phyloP scores from a whole-genome alignment of 2,329 filamentous ascomycete species.

The Cladophialophora yegresii region DNA sequence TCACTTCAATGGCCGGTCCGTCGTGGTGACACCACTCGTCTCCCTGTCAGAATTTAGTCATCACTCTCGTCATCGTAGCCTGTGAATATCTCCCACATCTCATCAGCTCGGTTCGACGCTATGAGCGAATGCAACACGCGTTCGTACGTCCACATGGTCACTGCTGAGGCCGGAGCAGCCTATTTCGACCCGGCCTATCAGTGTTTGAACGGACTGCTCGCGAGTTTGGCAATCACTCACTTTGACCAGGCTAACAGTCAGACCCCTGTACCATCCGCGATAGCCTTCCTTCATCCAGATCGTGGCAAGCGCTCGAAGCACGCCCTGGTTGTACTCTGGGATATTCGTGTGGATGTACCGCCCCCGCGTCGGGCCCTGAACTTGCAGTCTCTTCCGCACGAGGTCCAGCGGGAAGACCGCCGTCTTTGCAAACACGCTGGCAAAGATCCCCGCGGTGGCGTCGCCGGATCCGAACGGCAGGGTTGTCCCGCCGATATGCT shows the following conservation, averaged over 20 bases:
- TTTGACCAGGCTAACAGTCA: constrained; percentile 88
- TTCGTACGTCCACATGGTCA: constrained; percentile 96
- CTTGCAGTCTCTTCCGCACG: constrained; percentile 88
- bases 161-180: constrained; percentile 81
- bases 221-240: constrained; percentile 41
- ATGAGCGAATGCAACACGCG: constrained; percentile 65
- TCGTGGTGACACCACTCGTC: constrained; percentile 1
- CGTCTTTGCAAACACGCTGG: constrained; percentile 81
- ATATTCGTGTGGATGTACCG: constrained; percentile 85
- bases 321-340: constrained; percentile 69
- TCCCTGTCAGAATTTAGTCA: constrained; percentile 33
- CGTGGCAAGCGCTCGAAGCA: constrained; percentile 64
- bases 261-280: constrained; percentile 80
- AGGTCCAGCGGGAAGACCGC: constrained; percentile 90
- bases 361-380: constrained; percentile 82
- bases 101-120: constrained; percentile 39
- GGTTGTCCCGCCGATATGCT: constrained; percentile 57
- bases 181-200: background rate
- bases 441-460: constrained; percentile 76
- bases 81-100: constrained; percentile 36
- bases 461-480: constrained; percentile 76
- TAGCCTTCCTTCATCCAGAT: constrained; percentile 74
- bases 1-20: background rate
- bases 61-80: constrained; percentile 34
- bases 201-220: background rate